A percentile compares a stretch with the other conserved stretches of the same genome.
phyloP scores from a whole-genome alignment of 2,329 filamentous ascomycete genomes.

The Chrysoporthe austroafricana region DNA sequence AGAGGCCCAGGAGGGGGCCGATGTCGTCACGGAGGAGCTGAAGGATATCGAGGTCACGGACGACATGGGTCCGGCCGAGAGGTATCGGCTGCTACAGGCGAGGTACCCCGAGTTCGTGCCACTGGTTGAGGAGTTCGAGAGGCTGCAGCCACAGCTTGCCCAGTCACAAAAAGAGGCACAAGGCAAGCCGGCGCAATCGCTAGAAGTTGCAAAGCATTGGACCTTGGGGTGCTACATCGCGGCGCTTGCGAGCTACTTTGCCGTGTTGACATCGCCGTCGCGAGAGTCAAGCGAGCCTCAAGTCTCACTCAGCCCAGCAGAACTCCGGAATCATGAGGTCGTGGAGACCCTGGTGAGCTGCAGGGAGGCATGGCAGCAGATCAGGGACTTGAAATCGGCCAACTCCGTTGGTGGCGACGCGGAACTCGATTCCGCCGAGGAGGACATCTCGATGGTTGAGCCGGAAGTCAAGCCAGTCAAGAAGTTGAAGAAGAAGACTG shows the following conservation, averaged over 20 bases:
- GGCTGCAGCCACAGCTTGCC: conserved; percentile 69
- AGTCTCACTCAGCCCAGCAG: conserved; percentile 71
- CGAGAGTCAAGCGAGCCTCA: conserved; percentile 57
- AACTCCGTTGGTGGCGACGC: conserved; percentile 34
- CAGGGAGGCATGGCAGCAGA: conserved; percentile 77
- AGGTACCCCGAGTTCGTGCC: conserved; percentile 93
- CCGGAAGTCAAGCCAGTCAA: conserved; percentile 36
- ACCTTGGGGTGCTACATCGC: conserved; percentile 85
- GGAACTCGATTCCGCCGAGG: conserved; percentile 36
- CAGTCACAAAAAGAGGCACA: conserved; percentile 62
- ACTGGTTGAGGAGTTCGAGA: conserved; percentile 77
- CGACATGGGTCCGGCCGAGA: conserved; percentile 76
- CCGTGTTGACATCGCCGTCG: conserved; percentile 81
- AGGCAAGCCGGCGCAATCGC: conserved; percentile 52
- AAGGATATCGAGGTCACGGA: conserved; percentile 81
- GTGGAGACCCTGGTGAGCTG: conserved; percentile 85
- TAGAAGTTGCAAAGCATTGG: conserved; percentile 75
- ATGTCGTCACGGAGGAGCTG: conserved; percentile 82
- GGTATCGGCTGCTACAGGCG: conserved; percentile 72
- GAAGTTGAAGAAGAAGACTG: conserved; percentile 39
- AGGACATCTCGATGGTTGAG: conserved; percentile 37
- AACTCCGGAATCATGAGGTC: conserved; percentile 85
- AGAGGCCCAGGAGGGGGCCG: conserved; percentile 54
- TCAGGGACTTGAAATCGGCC: conserved; percentile 65
- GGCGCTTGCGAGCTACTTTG: conserved; percentile 90